Conservation (phyloP, 768 basidiomycete genomes). For the Termitomyces sp. region DNA sequence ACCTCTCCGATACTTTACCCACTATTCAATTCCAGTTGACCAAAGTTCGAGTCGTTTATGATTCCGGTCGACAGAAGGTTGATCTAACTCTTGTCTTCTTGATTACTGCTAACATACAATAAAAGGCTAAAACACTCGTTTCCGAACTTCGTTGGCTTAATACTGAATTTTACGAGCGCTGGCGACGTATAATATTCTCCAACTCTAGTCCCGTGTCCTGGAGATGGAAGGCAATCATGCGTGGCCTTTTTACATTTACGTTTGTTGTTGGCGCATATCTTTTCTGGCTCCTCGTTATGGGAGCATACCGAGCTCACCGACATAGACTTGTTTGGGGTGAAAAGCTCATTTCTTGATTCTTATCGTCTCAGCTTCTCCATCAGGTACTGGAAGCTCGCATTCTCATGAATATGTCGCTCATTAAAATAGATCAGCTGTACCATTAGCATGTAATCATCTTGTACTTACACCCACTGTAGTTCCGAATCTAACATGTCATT, state of each 20-base stretch:
- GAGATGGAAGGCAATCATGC: slow-evolving; percentile 63
- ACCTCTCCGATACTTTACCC: slow-evolving; percentile 57
- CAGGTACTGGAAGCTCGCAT: background rate
- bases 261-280: slow-evolving; percentile 57
- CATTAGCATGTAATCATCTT: slow-evolving; percentile 2
- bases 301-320: slow-evolving; percentile 69
- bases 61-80: slow-evolving; percentile 67
- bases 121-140: slow-evolving; percentile 62
- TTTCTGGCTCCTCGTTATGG: slow-evolving; percentile 54
- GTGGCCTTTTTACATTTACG: slow-evolving; percentile 50
- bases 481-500: background rate
- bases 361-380: background rate
- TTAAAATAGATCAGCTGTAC: slow-evolving; percentile 9
- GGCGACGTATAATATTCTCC: slow-evolving; percentile 71
- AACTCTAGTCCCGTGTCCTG: slow-evolving; percentile 66
- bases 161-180: slow-evolving; percentile 72
- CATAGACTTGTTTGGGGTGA: slow-evolving; percentile 79
- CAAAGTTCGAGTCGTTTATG: slow-evolving; percentile 61
- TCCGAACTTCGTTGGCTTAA: slow-evolving; percentile 69
- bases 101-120: background rate
- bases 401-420: slow-evolving; percentile 2
- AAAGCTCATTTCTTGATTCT: slow-evolving; percentile 57
- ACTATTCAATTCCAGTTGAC: slow-evolving; percentile 55
- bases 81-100: slow-evolving; percentile 10
- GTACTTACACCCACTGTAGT: background rate